Conservation (phyloP, 2,329 filamentous ascomycete species). For the Fonsecaea nubica region DNA sequence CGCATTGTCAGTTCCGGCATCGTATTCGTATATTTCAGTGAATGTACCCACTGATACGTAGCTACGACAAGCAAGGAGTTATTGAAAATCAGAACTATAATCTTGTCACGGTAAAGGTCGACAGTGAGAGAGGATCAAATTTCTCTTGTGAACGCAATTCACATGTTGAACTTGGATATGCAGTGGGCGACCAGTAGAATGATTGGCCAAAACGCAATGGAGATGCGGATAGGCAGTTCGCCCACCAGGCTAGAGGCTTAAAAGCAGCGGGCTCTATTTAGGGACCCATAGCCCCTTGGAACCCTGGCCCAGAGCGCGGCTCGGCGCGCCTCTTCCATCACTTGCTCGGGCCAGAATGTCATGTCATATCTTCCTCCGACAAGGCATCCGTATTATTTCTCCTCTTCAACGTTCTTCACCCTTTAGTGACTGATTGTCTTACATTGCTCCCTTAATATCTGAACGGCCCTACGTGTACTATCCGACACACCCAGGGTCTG, state of each 20-base stretch:
- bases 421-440: neutral
- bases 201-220: neutral
- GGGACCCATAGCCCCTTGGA: neutral
- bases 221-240: slow-evolving; percentile 9
- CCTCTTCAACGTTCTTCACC: neutral
- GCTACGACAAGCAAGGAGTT: no score
- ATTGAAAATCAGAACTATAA: no score
- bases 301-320: neutral
- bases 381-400: slow-evolving; percentile 21
- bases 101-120: no score
- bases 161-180: no score
- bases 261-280: neutral
- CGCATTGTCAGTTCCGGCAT: no score
- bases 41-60: no score
- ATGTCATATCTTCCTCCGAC: slow-evolving; percentile 13
- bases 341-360: slow-evolving; percentile 15
- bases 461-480: neutral
- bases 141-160: no score
- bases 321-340: neutral
- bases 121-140: no score
- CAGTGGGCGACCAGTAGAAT: no score
- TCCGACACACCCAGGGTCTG: neutral
- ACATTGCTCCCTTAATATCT: neutral
- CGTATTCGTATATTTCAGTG: no score
- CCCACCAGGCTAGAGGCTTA: neutral